A percentile compares a stretch with the other conserved stretches of the same genome.
Conservation (phyloP, 2,329 filamentous ascomycete genomes). For the Fusarium zealandicum region DNA sequence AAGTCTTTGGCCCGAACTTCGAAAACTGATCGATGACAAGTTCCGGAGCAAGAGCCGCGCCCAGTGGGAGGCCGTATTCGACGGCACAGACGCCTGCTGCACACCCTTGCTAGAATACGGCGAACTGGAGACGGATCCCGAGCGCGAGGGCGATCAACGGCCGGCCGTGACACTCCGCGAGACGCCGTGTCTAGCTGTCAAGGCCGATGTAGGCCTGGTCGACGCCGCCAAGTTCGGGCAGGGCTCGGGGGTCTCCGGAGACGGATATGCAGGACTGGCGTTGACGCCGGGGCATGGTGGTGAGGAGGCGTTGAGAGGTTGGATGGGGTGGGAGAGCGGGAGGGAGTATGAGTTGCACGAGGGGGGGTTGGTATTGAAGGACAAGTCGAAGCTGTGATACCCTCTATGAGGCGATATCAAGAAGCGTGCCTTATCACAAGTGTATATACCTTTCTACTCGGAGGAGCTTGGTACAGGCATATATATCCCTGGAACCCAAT, state of each 20-base stretch:
- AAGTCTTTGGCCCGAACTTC: slow-evolving; percentile 72
- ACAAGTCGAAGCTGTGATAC: slow-evolving; percentile 45
- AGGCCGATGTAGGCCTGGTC: slow-evolving; percentile 48
- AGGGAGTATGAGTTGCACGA: slow-evolving; percentile 71
- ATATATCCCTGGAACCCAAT: no score
- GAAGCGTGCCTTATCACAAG: no score
- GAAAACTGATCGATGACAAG: slow-evolving; percentile 62
- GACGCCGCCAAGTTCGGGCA: slow-evolving; percentile 62
- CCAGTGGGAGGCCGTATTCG: slow-evolving; percentile 88
- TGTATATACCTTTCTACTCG: no score
- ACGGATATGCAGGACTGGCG: slow-evolving; percentile 68
- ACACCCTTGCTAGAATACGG: slow-evolving; percentile 82
- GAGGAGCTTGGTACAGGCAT: no score
- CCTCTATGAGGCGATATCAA: no score
- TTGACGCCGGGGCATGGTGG: slow-evolving; percentile 75
- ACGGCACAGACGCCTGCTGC: slow-evolving; percentile 90
- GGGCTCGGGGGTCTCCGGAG: slow-evolving; percentile 69
- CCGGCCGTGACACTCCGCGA: slow-evolving; percentile 72
- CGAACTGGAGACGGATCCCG: slow-evolving; percentile 66
- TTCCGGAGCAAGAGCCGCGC: slow-evolving; percentile 75
- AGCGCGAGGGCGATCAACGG: slow-evolving; percentile 72
- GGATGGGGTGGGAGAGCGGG: slow-evolving; percentile 81
- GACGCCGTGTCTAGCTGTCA: slow-evolving; percentile 73
- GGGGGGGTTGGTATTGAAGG: slow-evolving; percentile 65
- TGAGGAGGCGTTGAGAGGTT: slow-evolving; percentile 70